Base-by-base conservation (phyloP, 1,284 basidiomycete genomes). In the Malassezia dermatis region DNA sequence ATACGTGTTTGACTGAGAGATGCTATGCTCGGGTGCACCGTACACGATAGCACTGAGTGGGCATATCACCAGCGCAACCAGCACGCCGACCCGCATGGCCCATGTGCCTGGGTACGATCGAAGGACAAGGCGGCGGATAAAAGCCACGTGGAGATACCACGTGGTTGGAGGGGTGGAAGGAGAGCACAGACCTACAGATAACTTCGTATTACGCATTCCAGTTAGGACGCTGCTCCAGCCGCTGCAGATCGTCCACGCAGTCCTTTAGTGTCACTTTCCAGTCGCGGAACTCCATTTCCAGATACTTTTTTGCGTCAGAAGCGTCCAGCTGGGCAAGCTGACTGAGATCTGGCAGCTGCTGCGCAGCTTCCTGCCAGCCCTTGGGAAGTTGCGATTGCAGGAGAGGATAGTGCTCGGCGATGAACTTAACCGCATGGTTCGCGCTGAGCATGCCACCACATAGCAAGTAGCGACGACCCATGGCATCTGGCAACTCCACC, bases 231-330 rank as follows among this genome's bases (percentile, higher is more conserved):
- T 64, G 62, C 44, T 68, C 66, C 17, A 70, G 55, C 50, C 51
- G 37, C 2, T 67, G 55, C 47, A 70, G 44, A 24, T 58, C 61
- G n/a, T 65, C 61, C 32, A 70, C 15, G 27, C 54, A 60, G 45
- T 68, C 57, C 47, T 67, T 59, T 30, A 70, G 60, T 23, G 67
- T 70, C 17, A 53, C 52, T 44, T 66, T 48, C 65, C 65, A 70
- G 43, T 63, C 61, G 19, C 48, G 51, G 48, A 68, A 68, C n/a
- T 47, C 21, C 23, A 70, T 35, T 1, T 51, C 60, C 6, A 70
- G 53, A 15, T 50, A 41, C 24, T 51, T 47, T 41, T 64, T 40
- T 4, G 66, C 67, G 4, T 56, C 53, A 21, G 57, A 58, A 4
- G 62, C 63, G 44, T 70, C 66, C 15, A 70, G 48, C 17, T 15